Conservation (phyloP, 108 stramenopile genomes). For the Seminavis robusta region DNA sequence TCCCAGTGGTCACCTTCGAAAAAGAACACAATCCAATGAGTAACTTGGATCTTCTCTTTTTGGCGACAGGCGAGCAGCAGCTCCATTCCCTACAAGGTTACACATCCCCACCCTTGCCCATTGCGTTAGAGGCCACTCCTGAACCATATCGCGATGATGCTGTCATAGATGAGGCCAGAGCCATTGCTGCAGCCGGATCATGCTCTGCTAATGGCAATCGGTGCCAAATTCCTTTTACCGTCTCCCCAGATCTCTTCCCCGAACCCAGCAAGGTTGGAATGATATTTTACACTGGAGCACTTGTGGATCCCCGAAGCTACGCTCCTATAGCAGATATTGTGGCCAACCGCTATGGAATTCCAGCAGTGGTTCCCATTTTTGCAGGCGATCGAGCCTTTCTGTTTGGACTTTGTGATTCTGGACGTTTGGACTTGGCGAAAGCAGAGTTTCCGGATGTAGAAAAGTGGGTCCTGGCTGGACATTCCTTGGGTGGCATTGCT, state of each 20-base stretch:
- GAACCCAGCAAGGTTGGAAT: conserved; percentile 14
- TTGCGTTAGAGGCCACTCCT: conserved; percentile 22
- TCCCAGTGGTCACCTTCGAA: no score
- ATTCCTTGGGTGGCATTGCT: conserved; percentile 32
- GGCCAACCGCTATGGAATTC: conserved; percentile 7
- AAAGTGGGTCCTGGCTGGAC: conserved; percentile 29
- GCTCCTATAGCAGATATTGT: conserved; percentile 11
- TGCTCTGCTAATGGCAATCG: no score
- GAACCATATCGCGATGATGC: conserved; percentile 16
- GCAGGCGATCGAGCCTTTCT: conserved; percentile 15
- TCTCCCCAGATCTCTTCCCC: not conserved
- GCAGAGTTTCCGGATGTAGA: conserved; percentile 15
- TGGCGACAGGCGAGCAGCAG: no score
- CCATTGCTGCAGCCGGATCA: conserved; percentile 16
- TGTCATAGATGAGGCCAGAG: conserved; percentile 11
- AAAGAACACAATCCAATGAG: no score
- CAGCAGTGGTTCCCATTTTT: conserved; percentile 27
- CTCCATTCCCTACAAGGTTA: conserved; percentile 19
- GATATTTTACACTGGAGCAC: conserved; percentile 24
- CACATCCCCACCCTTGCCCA: conserved; percentile 17
- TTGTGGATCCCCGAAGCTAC: conserved; percentile 34
- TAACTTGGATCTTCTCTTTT: no score
- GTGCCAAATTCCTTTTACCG: conserved; percentile 19
- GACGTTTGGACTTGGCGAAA: conserved; percentile 16
- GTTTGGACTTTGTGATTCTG: conserved; percentile 8